Percentiles rank a stretch among this genome's conserved stretches.
phyloP scores from a whole-genome alignment of 2,329 filamentous ascomycete species.

The Thielaviopsis euricoi region DNA sequence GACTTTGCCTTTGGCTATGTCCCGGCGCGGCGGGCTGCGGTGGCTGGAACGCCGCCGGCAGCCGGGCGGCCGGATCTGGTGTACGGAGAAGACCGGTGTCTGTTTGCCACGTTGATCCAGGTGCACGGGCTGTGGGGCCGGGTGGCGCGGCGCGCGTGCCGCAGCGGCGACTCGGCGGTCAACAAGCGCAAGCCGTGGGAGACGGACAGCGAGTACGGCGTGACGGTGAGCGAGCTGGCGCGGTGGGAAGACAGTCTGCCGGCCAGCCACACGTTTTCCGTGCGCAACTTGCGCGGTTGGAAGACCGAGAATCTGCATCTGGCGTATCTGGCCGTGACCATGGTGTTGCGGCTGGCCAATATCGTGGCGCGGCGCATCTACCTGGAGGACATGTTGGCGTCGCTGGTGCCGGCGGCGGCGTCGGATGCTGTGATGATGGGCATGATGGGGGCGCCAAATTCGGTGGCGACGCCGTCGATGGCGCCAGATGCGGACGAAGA shows the following conservation, averaged over 20 bases:
- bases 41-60: constrained; percentile 19
- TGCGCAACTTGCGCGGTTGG: constrained; percentile 22
- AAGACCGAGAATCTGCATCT: constrained; percentile 20
- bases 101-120: constrained; percentile 23
- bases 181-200: constrained; percentile 15
- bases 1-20: constrained; percentile 22
- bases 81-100: constrained; percentile 16
- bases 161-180: constrained; percentile 6
- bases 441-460: constrained; percentile 5
- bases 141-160: constrained; percentile 18
- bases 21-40: constrained; percentile 18
- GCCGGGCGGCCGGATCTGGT: constrained; percentile 15
- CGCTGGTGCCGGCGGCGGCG: constrained; percentile 4
- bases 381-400: constrained; percentile 18
- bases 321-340: constrained; percentile 21
- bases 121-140: constrained; percentile 22
- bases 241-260: constrained; percentile 19
- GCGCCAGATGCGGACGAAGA: constrained; percentile 7
- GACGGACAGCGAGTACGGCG: constrained; percentile 15
- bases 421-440: neutral
- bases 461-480: constrained; percentile 10
- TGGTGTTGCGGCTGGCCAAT: constrained; percentile 21
- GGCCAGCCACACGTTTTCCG: constrained; percentile 18
- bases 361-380: constrained; percentile 22
- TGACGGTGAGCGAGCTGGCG: constrained; percentile 13